phyloP scores from a whole-genome alignment of 768 basidiomycete genomes.

The Mycena haematopus region DNA sequence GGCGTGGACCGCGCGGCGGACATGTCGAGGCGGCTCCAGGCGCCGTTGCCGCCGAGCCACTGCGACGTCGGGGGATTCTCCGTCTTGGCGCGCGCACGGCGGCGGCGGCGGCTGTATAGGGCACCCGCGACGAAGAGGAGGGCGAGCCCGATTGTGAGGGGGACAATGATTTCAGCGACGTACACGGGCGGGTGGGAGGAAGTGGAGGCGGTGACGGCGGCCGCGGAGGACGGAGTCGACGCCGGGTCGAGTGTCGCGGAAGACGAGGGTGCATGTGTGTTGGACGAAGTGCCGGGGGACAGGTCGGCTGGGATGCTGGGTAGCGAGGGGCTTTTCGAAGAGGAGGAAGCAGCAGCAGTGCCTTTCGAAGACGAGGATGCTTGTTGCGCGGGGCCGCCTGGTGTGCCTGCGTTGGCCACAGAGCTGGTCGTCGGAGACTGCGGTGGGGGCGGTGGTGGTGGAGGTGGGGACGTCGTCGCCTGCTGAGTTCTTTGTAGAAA shows the following conservation, averaged over 20 bases:
- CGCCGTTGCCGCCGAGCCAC: conserved; percentile 7
- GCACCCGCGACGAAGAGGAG: neutral
- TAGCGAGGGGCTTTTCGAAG: neutral
- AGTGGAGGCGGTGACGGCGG: neutral
- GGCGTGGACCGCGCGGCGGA: no score
- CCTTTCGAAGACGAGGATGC: neutral
- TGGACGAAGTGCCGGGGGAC: neutral
- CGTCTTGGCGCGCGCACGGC: neutral
- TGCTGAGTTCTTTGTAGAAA: neutral
- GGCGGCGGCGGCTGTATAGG: conserved; percentile 1
- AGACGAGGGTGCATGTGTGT: neutral
- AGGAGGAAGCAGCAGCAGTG: neutral
- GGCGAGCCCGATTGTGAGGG: conserved; percentile 6
- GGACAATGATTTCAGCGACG: conserved; percentile 7
- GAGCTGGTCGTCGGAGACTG: neutral
- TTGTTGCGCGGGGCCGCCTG: neutral
- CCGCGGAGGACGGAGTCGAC: neutral
- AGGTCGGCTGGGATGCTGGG: conserved; percentile 6
- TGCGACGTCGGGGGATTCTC: neutral
- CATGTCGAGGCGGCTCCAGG: conserved; percentile 29
- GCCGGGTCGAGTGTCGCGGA: conserved; percentile 3
- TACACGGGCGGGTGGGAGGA: neutral
- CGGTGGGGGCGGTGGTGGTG: neutral
- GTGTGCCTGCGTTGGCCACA: neutral
- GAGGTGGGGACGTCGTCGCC: neutral